Evolutionary conservation across 2,329 filamentous ascomycete genomes (phyloP).

Genomic region (Plectosphaerella plurivora): DNA sequence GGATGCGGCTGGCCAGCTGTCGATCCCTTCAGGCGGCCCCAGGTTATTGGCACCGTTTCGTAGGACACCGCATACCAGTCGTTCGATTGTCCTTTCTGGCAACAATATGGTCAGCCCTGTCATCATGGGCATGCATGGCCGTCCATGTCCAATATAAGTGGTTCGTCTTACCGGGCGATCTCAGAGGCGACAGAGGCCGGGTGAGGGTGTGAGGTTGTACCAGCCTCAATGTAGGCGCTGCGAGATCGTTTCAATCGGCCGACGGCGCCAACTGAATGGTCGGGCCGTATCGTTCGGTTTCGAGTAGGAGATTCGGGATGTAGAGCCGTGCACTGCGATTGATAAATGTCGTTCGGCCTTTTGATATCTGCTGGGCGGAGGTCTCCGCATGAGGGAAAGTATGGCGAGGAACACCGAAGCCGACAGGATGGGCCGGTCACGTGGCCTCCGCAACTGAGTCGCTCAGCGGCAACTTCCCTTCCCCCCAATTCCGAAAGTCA

Average conservation of each 20-base stretch:
- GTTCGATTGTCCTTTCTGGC: not conserved
- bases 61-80: not conserved
- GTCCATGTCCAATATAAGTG: not conserved
- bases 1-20: slow-evolving; percentile 4
- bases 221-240: not conserved
- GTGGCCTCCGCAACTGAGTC: not conserved
- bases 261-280: not conserved
- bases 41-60: not conserved
- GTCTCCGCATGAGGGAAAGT: not conserved
- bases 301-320: not conserved
- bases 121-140: not conserved
- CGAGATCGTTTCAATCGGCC: not conserved
- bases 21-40: slow-evolving; percentile 4
- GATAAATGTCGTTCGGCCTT: not conserved
- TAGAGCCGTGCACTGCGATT: not conserved
- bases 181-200: not conserved
- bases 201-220: not conserved
- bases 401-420: not conserved
- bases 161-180: not conserved
- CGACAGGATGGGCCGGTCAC: not conserved
- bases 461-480: too few species aligned
- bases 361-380: not conserved
- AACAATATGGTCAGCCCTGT: not conserved
- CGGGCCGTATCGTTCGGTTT: not conserved
- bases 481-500: too few species aligned